Evolutionary conservation across 2,329 filamentous ascomycete genomes (phyloP).

Genomic region (Aureobasidium namibiae): DNA sequence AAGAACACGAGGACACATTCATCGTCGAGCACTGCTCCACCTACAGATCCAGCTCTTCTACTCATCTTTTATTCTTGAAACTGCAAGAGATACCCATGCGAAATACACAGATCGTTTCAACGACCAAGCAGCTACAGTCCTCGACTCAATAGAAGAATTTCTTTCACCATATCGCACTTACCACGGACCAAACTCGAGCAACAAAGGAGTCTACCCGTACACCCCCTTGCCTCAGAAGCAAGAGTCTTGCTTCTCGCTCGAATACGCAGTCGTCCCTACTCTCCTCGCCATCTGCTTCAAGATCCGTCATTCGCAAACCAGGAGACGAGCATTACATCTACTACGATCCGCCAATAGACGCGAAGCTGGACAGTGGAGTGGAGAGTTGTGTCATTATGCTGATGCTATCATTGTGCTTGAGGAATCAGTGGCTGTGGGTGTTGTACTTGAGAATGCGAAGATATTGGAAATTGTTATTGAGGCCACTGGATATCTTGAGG

Average conservation of each 20-base stretch:
- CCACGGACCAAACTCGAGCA: not conserved
- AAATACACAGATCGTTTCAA: not conserved
- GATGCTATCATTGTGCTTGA: not conserved
- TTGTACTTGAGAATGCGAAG: not conserved
- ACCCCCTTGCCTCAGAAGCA: not conserved
- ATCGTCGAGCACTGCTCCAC: not conserved
- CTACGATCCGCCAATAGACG: not conserved
- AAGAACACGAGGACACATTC: not conserved
- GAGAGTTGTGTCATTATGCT: not conserved
- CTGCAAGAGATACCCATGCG: not conserved
- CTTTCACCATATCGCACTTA: not conserved
- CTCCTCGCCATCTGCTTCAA: not conserved
- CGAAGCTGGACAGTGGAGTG: not conserved
- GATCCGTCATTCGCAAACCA: not conserved
- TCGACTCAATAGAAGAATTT: not conserved
- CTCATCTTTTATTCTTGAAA: not conserved
- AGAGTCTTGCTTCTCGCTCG: not conserved
- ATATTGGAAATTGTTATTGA: not conserved
- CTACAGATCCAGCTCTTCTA: slow-evolving; percentile 4
- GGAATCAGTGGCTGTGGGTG: not conserved
- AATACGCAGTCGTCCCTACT: not conserved
- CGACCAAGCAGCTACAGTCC: not conserved
- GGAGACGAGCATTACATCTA: not conserved
- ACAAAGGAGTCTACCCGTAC: not conserved
- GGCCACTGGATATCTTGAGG: not conserved